Evolutionary conservation across 2,329 filamentous ascomycete genomes (phyloP).

Genomic region (Anthostomella pinea): DNA sequence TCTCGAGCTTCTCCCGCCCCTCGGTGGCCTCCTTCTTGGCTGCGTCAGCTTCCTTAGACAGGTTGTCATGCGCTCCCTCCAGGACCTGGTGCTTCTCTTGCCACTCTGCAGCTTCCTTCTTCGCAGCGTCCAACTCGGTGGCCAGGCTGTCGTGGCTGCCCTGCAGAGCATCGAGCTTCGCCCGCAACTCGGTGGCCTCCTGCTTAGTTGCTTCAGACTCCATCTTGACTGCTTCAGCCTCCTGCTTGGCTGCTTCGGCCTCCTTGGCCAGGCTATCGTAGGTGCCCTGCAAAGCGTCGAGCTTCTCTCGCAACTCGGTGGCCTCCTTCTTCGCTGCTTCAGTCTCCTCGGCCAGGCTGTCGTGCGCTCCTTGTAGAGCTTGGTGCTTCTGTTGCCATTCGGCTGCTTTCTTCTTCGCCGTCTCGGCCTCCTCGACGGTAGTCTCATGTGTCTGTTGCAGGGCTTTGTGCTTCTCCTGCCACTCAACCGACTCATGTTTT

Average conservation of each 20-base stretch:
- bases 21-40: constrained; percentile 31
- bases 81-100: constrained; percentile 21
- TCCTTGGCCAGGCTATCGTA: constrained; percentile 21
- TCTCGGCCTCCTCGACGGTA: constrained; percentile 25
- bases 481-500: too few relatives aligned
- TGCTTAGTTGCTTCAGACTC: constrained; percentile 31
- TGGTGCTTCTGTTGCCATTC: constrained; percentile 24
- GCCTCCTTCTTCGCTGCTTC: constrained; percentile 25
- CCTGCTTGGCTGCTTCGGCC: constrained; percentile 30
- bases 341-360: constrained; percentile 17
- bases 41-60: constrained; percentile 28
- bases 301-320: constrained; percentile 23
- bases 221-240: too few relatives aligned
- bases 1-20: constrained; percentile 20
- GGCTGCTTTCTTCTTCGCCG: constrained; percentile 30
- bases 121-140: constrained; percentile 23
- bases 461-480: constrained; percentile 12
- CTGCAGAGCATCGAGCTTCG: constrained; percentile 18
- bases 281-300: constrained; percentile 16
- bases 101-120: constrained; percentile 23
- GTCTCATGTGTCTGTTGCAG: constrained; percentile 11
- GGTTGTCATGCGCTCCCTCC: constrained; percentile 16
- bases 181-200: constrained; percentile 24
- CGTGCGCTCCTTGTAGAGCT: constrained; percentile 6
- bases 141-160: constrained; percentile 8